Conservation (phyloP, 2,329 filamentous ascomycete species). For the Alternaria postmessia region DNA sequence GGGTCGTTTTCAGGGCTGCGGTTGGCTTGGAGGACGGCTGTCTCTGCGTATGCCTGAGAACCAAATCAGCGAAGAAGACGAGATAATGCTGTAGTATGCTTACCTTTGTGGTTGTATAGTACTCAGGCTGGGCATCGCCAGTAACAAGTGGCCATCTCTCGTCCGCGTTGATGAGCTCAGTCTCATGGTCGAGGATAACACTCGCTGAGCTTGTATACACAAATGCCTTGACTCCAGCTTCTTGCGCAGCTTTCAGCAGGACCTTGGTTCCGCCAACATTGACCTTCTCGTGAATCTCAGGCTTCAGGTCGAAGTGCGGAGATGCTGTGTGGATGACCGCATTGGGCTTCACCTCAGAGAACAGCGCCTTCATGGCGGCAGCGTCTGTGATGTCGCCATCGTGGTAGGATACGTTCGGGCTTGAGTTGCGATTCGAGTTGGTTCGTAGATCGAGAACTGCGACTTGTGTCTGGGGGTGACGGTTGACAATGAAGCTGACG, state of each 20-base stretch:
- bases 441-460: conserved; percentile 59
- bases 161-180: conserved; percentile 59
- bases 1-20: conserved; percentile 47
- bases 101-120: conserved; percentile 61
- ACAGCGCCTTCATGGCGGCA: conserved; percentile 52
- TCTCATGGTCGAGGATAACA: conserved; percentile 56
- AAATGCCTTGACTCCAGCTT: conserved; percentile 61
- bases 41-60: conserved; percentile 56
- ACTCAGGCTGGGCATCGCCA: conserved; percentile 58
- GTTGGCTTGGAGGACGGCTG: conserved; percentile 59
- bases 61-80: background rate
- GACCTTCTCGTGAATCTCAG: conserved; percentile 58
- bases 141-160: conserved; percentile 58
- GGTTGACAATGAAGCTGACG: conserved; percentile 55
- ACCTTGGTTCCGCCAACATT: conserved; percentile 62
- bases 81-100: background rate
- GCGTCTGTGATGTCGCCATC: conserved; percentile 60
- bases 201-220: conserved; percentile 63
- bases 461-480: conserved; percentile 54
- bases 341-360: conserved; percentile 55
- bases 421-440: conserved; percentile 50
- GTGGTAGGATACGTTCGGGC: conserved; percentile 57
- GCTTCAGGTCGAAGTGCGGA: conserved; percentile 51
- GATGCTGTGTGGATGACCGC: conserved; percentile 61
- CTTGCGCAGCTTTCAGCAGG: conserved; percentile 57